Percentiles rank a stretch among this genome's conserved stretches.
Conservation (phyloP, 495 filamentous ascomycete species). For the Podospora appendiculata region DNA sequence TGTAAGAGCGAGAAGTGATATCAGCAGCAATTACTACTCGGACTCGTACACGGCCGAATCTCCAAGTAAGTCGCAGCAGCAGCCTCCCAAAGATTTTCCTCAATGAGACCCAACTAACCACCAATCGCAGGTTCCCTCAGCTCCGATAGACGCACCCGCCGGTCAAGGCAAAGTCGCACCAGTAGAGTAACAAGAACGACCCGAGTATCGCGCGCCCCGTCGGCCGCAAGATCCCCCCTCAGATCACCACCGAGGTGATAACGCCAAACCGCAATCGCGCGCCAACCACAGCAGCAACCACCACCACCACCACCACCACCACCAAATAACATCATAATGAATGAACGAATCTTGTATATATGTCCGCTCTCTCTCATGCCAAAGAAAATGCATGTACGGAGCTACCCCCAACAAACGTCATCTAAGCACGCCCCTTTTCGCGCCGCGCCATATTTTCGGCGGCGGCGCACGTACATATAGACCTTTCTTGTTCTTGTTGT, state of each 20-base stretch:
- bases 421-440: too few species aligned
- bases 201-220: slow-evolving; percentile 21
- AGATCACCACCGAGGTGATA: slow-evolving; percentile 8
- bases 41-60: slow-evolving; percentile 37
- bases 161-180: slow-evolving; percentile 14
- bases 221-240: background rate
- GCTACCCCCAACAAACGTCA: too few species aligned
- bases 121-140: slow-evolving; percentile 31
- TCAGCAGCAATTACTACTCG: slow-evolving; percentile 41
- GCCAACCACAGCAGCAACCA: too few species aligned
- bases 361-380: too few species aligned
- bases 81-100: slow-evolving; percentile 1
- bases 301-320: too few species aligned
- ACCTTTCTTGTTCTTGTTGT: too few species aligned
- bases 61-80: slow-evolving; percentile 33
- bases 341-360: too few species aligned
- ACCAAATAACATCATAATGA: too few species aligned
- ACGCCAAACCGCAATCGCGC: background rate
- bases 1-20: slow-evolving; percentile 40
- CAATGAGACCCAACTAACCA: slow-evolving; percentile 8
- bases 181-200: slow-evolving; percentile 24
- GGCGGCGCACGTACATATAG: too few species aligned
- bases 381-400: too few species aligned
- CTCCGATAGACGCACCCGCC: slow-evolving; percentile 22
- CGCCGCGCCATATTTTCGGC: too few species aligned